These are phyloP conservation scores for Dothideomycetidae sp. DNA, from an alignment of 2,329 filamentous ascomycete genomes.

Conservation along the genomic window DNA sequence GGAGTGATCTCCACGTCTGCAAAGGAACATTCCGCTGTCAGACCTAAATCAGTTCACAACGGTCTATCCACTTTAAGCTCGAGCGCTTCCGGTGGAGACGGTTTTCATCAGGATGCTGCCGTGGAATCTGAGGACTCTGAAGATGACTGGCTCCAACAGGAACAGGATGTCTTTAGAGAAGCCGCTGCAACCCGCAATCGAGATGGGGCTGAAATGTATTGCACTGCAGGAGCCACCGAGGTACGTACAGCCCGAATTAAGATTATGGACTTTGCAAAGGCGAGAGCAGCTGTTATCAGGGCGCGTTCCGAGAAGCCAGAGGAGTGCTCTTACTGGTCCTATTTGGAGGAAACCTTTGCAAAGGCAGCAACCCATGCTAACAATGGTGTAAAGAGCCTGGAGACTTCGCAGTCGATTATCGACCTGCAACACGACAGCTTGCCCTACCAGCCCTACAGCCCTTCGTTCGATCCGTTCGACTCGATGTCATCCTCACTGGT, in stretches of 20 bases:
- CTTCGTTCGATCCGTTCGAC: constrained; percentile 1
- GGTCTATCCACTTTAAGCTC: too few relatives aligned
- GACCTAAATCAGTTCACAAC: too few relatives aligned
- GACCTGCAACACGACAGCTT: constrained; percentile 11
- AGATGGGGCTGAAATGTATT: too few relatives aligned
- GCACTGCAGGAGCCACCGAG: too few relatives aligned
- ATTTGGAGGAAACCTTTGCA: too few relatives aligned
- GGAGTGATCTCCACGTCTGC: background rate
- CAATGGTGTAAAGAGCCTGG: constrained; percentile 2
- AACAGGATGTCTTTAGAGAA: constrained; percentile 1
- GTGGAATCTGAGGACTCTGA: too few relatives aligned
- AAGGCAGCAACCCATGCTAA: constrained; percentile 1
- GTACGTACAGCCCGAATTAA: constrained; percentile 1
- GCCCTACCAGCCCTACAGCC: constrained; percentile 8
- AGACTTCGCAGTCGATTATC: constrained; percentile 1
- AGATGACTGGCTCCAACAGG: constrained; percentile 2
- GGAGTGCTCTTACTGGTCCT: too few relatives aligned
- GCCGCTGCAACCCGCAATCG: background rate
- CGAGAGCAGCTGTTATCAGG: background rate
- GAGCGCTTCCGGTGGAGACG: too few relatives aligned
- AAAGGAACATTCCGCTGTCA: too few relatives aligned
- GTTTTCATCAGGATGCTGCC: too few relatives aligned
- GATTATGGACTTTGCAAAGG: constrained; percentile 2
- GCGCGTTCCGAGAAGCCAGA: too few relatives aligned
- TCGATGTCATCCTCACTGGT: background rate